Percentiles rank a stretch among this genome's conserved stretches.
phyloP scores from a whole-genome alignment of 352 stramenopile genomes.

The Pythium sukuiense region DNA sequence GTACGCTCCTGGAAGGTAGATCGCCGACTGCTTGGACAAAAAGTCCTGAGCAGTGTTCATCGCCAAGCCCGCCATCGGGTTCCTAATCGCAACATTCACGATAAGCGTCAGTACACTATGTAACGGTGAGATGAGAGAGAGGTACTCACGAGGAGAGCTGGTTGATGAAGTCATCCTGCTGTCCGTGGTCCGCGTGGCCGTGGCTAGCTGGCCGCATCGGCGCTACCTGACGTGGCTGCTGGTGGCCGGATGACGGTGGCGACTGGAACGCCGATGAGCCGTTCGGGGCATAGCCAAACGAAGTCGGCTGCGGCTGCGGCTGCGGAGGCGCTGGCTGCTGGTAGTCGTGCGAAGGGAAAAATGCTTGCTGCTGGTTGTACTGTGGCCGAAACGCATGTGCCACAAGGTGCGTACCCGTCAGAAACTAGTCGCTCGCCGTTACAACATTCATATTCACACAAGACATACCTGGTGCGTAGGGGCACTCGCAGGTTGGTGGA shows the following conservation, averaged over 20 bases:
- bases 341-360: conserved; percentile 26
- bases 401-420: too few relatives aligned
- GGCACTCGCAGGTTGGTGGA: conserved; percentile 20
- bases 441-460: neutral
- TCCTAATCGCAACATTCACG: conserved; percentile 38
- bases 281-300: conserved; percentile 16
- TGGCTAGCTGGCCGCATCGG: conserved; percentile 11
- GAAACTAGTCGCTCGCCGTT: too few relatives aligned
- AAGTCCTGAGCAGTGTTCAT: conserved; percentile 87
- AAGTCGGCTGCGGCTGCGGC: conserved; percentile 23
- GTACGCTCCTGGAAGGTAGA: conserved; percentile 79
- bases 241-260: neutral
- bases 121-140: neutral
- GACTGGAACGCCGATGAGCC: conserved; percentile 18
- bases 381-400: too few relatives aligned
- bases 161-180: conserved; percentile 73
- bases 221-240: conserved; percentile 6
- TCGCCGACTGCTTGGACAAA: conserved; percentile 77
- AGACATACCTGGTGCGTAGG: conserved; percentile 6
- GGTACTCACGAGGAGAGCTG: conserved; percentile 56
- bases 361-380: conserved; percentile 17
- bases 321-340: conserved; percentile 25
- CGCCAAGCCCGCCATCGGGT: conserved; percentile 81
- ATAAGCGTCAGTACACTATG: neutral
- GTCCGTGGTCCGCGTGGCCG: conserved; percentile 17